These are phyloP conservation scores for Isatis tinctoria DNA, from an alignment of 345 rosid genomes.

Conservation along the genomic window DNA sequence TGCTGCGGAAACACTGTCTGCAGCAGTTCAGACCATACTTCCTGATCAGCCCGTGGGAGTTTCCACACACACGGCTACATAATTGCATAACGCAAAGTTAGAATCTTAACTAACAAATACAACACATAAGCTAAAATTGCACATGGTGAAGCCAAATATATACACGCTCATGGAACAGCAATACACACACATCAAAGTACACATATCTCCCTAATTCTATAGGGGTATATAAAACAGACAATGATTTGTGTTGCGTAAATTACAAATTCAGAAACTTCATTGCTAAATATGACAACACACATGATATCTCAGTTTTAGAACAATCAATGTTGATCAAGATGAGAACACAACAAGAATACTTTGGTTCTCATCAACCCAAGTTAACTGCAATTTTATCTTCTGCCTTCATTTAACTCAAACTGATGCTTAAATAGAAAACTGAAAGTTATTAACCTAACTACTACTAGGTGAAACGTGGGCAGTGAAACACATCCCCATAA, in stretches of 20 bases:
- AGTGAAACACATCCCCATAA: too few species aligned
- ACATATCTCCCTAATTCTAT: neutral
- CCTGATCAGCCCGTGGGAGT: conserved; percentile 39
- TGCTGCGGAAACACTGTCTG: conserved; percentile 34
- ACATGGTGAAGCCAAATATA: too few species aligned
- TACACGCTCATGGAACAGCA: neutral
- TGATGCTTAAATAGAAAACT: too few species aligned
- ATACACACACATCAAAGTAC: neutral
- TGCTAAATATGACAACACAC: neutral
- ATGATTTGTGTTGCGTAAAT: too few species aligned
- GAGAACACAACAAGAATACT: too few species aligned
- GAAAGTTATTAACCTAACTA: too few species aligned
- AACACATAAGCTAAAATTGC: neutral
- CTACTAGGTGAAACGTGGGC: too few species aligned
- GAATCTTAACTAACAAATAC: neutral
- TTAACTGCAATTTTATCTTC: too few species aligned
- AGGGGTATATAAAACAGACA: neutral
- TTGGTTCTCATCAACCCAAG: too few species aligned
- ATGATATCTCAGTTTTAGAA: too few species aligned
- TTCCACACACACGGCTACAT: conserved; percentile 30
- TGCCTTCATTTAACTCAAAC: too few species aligned
- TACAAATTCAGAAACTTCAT: neutral
- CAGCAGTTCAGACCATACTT: conserved; percentile 42
- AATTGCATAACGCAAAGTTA: neutral
- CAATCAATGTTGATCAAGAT: too few species aligned